Evolutionary conservation across 2,329 filamentous ascomycete species (phyloP), one percentile per base, ranked within the genome.

Genomic region (Ophiocordyceps camponoti-saundersi): DNA sequence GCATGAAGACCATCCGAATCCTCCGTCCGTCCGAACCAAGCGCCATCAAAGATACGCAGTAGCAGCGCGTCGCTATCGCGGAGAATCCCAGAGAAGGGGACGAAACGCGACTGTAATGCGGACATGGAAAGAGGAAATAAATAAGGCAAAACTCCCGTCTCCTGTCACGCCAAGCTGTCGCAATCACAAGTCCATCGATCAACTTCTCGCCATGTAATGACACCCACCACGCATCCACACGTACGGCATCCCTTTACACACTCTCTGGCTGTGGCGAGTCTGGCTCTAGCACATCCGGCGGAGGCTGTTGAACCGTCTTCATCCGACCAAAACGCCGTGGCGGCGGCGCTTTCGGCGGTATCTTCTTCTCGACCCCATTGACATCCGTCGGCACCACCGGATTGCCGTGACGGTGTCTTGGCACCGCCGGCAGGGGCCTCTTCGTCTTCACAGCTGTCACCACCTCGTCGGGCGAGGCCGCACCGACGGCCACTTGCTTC

Each of bases 381-480:
- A 54, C 44, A 30, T 55, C 30, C 18, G 26, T 63, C 32, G 57
- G 55, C 47, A 61, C 54, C 44, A 67, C 62, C 2, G 70, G 71
- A 5, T 66, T 59, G 8, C 75, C 75, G 48, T 78, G 74, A 2
- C 71, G 65, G 50, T 78, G 74, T 53, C 64, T 74, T 2, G 75
- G 75, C 20, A 79, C 71, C 44, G 67, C 69, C 2, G 75, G 75
- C 5, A 75, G 58, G 2, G 65, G 64, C 53, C 69, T 74, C 56
- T 69, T 73, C 8, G 65, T 54, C 48, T 60, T 65, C 29, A 57
- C 47, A 2, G 50, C 53, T 44, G 53, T 50, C 23, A 53, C 50
- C 8, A 57, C 43, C 18, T 54, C 53, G 10, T 55, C 55, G 11
- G 53, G 51, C 44, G 52, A 43, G 3, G n/a, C 34, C 26, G 32